Evolutionary conservation across 306 rosid genomes (phyloP).

Genomic region (Hippophae rhamnoides): DNA sequence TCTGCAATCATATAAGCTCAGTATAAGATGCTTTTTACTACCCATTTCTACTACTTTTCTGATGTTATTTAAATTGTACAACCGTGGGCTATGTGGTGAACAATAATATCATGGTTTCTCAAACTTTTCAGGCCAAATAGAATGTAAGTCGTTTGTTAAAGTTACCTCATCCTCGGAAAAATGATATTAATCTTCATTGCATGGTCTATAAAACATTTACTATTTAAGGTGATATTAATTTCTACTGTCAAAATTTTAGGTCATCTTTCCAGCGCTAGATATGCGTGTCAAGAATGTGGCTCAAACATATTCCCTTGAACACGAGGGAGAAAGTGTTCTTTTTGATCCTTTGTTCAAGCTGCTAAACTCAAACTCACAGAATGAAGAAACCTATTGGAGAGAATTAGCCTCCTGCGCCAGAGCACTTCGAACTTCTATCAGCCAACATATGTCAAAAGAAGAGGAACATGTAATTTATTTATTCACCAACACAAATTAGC

Average conservation of each 20-base stretch:
- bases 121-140: too few species aligned
- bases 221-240: not conserved
- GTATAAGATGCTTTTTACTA: too few species aligned
- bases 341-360: conserved; percentile 72
- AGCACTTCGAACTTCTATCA: conserved; percentile 68
- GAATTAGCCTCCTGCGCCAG: conserved; percentile 86
- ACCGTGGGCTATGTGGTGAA: too few species aligned
- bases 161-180: too few species aligned
- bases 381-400: conserved; percentile 63
- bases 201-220: too few species aligned
- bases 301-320: conserved; percentile 79
- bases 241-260: conserved; percentile 32
- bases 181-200: too few species aligned
- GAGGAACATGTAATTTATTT: conserved; percentile 72
- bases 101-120: too few species aligned
- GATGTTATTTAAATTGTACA: too few species aligned
- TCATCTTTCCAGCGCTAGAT: conserved; percentile 86
- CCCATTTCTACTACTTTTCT: too few species aligned
- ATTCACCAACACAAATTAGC: conserved; percentile 3
- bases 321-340: conserved; percentile 77
- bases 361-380: conserved; percentile 43
- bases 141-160: too few species aligned
- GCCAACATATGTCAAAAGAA: conserved; percentile 95
- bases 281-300: conserved; percentile 92
- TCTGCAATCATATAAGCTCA: not conserved